Percentiles rank a stretch among this genome's conserved stretches.
Evolutionary conservation across 441 rosid species (phyloP).

Genomic region (Populus hybrid): DNA sequence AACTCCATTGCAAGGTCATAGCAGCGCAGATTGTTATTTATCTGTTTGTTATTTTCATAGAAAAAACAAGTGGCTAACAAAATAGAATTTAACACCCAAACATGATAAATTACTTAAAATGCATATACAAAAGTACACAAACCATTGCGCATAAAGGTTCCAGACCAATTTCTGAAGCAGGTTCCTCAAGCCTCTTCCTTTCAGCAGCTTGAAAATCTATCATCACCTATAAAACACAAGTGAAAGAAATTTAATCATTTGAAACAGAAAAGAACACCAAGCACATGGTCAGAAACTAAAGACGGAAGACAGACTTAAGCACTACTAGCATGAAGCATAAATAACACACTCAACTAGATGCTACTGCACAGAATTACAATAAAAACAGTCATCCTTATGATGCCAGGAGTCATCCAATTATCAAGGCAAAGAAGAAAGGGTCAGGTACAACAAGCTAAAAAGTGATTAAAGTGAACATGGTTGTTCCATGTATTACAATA

Average conservation of each 20-base stretch:
- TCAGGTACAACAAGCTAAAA: constrained; percentile 1
- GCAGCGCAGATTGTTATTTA: constrained; percentile 97
- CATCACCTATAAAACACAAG: constrained; percentile 70
- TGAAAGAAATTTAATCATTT: neutral
- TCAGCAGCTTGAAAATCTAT: constrained; percentile 98
- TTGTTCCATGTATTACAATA: neutral
- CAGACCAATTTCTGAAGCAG: constrained; percentile 92
- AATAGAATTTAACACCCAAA: neutral
- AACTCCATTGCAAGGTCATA: constrained; percentile 98
- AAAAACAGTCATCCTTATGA: constrained; percentile 1
- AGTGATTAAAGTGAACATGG: neutral
- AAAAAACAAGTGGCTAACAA: constrained; percentile 14
- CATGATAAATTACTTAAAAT: constrained; percentile 5
- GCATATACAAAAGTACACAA: constrained; percentile 28
- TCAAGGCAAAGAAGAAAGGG: neutral
- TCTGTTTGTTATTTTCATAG: constrained; percentile 36
- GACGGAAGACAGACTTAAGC: neutral
- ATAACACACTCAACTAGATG: neutral
- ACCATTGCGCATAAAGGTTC: constrained; percentile 99
- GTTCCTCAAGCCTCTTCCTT: constrained; percentile 84
- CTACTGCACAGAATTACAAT: neutral
- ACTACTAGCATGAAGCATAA: neutral
- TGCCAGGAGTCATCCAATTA: neutral
- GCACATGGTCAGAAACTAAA: neutral
- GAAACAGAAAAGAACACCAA: neutral